Conservation (phyloP, 2,329 filamentous ascomycete species). For the Laburnicola sp. region DNA sequence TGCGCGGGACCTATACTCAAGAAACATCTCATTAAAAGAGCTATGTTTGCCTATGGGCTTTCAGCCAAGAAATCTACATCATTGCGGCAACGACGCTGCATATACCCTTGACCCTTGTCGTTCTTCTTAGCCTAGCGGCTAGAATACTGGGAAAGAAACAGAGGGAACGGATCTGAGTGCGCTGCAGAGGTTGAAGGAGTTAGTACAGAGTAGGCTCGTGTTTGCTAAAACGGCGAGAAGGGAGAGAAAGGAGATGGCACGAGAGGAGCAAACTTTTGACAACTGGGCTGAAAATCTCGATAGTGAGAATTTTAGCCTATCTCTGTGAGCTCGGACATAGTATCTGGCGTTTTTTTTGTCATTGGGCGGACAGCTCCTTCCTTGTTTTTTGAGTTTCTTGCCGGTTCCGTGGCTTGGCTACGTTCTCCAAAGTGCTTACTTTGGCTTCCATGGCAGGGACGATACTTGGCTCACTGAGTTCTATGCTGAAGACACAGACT, state of each 20-base stretch:
- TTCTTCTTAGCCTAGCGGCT: constrained; percentile 12
- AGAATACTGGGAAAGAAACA: constrained; percentile 2
- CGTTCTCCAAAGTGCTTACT: too few relatives aligned
- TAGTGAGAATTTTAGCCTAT: too few relatives aligned
- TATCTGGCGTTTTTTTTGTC: too few relatives aligned
- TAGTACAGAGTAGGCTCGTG: background rate
- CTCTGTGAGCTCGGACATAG: too few relatives aligned
- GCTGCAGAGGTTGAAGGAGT: background rate
- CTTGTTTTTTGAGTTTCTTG: too few relatives aligned
- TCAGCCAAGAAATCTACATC: constrained; percentile 6
- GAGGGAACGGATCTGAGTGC: background rate
- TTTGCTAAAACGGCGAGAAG: background rate
- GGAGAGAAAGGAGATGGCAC: background rate
- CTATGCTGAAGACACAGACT: too few relatives aligned
- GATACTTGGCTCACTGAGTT: too few relatives aligned
- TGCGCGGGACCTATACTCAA: constrained; percentile 11
- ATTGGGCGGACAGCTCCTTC: too few relatives aligned
- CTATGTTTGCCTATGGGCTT: constrained; percentile 11
- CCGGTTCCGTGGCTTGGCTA: too few relatives aligned
- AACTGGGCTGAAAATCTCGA: constrained; percentile 1
- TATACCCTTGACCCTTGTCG: constrained; percentile 13
- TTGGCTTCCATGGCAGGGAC: too few relatives aligned
- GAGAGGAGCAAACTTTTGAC: background rate
- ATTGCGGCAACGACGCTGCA: constrained; percentile 13
- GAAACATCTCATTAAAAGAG: constrained; percentile 11